Conservation (phyloP, 2,329 filamentous ascomycete species). For the Mariannaea sp. region DNA sequence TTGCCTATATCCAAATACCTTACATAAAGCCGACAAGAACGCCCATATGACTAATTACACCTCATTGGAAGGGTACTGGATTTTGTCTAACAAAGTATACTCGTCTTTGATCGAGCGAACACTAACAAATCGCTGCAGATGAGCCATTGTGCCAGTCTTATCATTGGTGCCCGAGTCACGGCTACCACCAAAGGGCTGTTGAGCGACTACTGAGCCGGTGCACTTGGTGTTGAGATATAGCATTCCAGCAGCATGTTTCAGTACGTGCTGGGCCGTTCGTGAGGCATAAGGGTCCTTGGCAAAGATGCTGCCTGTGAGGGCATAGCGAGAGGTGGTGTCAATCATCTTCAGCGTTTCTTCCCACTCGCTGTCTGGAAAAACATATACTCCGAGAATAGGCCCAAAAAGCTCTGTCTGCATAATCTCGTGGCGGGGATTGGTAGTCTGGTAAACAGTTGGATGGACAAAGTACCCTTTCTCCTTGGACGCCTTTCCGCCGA, state of each 20-base stretch:
- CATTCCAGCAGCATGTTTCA: slow-evolving; percentile 69
- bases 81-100: slow-evolving; percentile 48
- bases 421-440: slow-evolving; percentile 48
- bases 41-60: slow-evolving; percentile 1
- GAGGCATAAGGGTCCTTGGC: slow-evolving; percentile 66
- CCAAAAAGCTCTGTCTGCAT: slow-evolving; percentile 56
- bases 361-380: slow-evolving; percentile 50
- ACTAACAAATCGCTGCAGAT: slow-evolving; percentile 65
- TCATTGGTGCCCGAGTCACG: slow-evolving; percentile 70
- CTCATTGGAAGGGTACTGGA: slow-evolving; percentile 28
- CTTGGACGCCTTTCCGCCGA: slow-evolving; percentile 51
- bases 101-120: slow-evolving; percentile 70
- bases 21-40: too few species aligned
- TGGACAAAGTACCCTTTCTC: slow-evolving; percentile 51
- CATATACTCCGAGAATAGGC: slow-evolving; percentile 51
- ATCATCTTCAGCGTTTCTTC: slow-evolving; percentile 24
- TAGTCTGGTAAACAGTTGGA: slow-evolving; percentile 52
- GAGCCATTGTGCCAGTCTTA: slow-evolving; percentile 64
- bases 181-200: slow-evolving; percentile 69
- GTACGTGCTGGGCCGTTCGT: slow-evolving; percentile 64
- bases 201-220: slow-evolving; percentile 68
- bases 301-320: slow-evolving; percentile 71
- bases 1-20: too few species aligned
- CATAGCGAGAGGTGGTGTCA: slow-evolving; percentile 29
- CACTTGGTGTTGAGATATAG: slow-evolving; percentile 68